Evolutionary conservation across 306 rosid species (phyloP).

Genomic region (Cucurbita moschata): DNA sequence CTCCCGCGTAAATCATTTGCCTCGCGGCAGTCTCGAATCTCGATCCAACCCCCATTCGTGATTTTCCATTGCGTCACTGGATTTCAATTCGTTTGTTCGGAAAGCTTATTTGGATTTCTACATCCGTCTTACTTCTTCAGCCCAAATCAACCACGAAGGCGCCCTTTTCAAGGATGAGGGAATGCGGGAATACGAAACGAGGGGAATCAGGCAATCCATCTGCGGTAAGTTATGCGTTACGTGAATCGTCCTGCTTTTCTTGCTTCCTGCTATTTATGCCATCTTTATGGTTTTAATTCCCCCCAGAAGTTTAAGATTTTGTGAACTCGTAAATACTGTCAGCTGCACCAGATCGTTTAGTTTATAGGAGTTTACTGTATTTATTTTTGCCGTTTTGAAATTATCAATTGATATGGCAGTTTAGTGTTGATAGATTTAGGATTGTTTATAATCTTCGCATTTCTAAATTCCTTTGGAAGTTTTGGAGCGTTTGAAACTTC

Average conservation of each 20-base stretch:
- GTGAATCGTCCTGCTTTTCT: not conserved
- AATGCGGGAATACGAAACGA: conserved; percentile 1
- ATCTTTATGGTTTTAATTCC: not conserved
- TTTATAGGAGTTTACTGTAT: not conserved
- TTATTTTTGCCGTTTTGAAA: not conserved
- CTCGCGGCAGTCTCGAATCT: not conserved
- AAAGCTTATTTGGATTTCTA: not conserved
- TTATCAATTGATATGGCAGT: not conserved
- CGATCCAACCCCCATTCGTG: not conserved
- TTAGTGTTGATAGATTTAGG: not conserved
- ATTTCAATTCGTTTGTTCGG: not conserved
- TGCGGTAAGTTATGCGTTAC: conserved; percentile 20
- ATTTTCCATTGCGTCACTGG: not conserved
- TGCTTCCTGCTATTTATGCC: not conserved
- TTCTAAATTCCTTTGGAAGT: not conserved
- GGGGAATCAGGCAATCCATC: conserved; percentile 29
- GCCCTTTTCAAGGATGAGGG: conserved; percentile 9
- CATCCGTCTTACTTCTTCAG: not conserved
- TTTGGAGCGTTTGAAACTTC: not conserved
- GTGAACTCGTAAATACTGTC: not conserved
- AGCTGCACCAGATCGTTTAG: not conserved
- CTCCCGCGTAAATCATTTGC: not conserved
- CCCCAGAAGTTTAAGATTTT: not conserved
- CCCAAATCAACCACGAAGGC: not conserved
- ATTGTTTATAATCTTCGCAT: not conserved